Percentiles rank a stretch among this genome's conserved stretches.
Conservation (phyloP, 202 grass and related monocot genomes). For the Miscanthus sacchariflorus region DNA sequence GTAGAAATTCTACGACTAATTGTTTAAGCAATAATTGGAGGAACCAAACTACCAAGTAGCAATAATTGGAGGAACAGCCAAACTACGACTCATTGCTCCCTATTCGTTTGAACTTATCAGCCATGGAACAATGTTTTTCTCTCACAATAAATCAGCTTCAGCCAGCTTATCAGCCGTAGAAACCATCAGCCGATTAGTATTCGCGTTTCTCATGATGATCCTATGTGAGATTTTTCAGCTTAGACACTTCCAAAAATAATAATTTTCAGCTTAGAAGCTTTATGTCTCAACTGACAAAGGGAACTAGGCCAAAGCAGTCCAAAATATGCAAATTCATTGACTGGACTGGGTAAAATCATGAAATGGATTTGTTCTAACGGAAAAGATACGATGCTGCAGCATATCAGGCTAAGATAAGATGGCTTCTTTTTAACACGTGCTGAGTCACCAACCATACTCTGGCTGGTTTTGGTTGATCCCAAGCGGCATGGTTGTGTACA, state of each 20-base stretch:
- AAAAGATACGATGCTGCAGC: neutral
- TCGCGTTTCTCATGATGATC: neutral
- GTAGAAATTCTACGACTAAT: slow-evolving; percentile 15
- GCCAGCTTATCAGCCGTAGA: too few species aligned
- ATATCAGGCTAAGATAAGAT: neutral
- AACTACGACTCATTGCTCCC: too few species aligned
- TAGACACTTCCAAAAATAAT: neutral
- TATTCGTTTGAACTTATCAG: too few species aligned
- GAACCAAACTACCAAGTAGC: slow-evolving; percentile 29
- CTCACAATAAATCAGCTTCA: too few species aligned
- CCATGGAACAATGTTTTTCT: too few species aligned
- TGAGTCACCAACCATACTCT: neutral
- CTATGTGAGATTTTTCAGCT: neutral
- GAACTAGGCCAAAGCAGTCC: too few species aligned
- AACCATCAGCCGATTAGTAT: neutral
- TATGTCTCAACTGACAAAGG: neutral
- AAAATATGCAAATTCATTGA: neutral
- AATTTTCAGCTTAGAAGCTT: neutral
- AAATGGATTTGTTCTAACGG: neutral
- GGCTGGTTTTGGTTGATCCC: neutral
- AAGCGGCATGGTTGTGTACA: neutral
- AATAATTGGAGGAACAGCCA: too few species aligned
- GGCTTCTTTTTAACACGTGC: neutral
- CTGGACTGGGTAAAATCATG: neutral
- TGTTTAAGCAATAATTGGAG: slow-evolving; percentile 11